Base-by-base conservation (phyloP, 2,329 filamentous ascomycete genomes). In the Fusarium sp. region DNA sequence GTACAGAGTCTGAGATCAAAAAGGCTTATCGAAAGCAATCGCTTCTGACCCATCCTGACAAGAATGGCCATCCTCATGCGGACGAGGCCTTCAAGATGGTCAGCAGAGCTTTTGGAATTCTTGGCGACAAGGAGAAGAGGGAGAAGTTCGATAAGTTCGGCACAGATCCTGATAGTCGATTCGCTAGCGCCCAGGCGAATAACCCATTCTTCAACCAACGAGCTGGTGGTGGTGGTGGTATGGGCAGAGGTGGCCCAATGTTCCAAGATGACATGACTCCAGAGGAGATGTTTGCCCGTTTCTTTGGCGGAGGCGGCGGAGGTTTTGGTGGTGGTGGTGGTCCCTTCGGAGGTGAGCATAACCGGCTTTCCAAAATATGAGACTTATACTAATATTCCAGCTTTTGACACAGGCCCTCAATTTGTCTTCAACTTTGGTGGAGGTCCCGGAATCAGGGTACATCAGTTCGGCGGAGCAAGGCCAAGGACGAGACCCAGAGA, bases 51-150 rank as follows among this genome's bases (percentile, higher is more conserved):
- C 96, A 99, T 84, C 96, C 96, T 67, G 96, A 99, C 84, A 99
- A 99, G 84, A 99, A 99, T 85, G 94, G 94, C 50, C 94, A 97
- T 78, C 90, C 95, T 37, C 89, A 96, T 62, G 95, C 96, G 56
- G 96, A 97, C 78, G 96, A 99, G 83, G 96, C 96, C 32, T 99
- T 99, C 83, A 99, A 99, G 84, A 92, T 97, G 92, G 94, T 99
- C 24, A 92, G 93, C 75, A 87, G 93, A 73, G 96, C 96, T 17
- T 99, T 99, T 78, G 92, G 96, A 73, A 89, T 98, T 52, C 84
- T 99, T 48, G 95, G 93, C 65, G 96, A 99, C 78, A 87, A 93
- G 75, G 95, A 98, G 69, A 98, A 98, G 88, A 72, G 75, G 76
- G 85, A 91, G 17, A 93, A 92, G 79, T 99, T 86, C 77, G 96